These are phyloP conservation scores for Xylariaceae sp. DNA, from an alignment of 2,329 filamentous ascomycete genomes.

Conservation along the genomic window DNA sequence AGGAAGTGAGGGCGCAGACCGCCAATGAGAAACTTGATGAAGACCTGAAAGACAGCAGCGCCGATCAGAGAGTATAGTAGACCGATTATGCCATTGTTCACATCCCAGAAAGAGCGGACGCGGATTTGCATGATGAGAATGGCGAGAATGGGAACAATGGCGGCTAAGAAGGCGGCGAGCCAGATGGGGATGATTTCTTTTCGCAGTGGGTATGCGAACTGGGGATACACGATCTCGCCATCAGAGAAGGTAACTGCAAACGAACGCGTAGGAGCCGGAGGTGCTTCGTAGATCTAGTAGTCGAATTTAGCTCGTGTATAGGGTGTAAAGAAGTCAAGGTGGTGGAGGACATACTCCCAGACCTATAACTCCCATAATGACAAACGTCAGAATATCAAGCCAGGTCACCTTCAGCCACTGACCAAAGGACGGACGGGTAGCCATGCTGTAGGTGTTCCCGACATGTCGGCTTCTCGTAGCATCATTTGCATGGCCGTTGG, in stretches of 20 bases:
- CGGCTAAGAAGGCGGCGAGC: slow-evolving; percentile 70
- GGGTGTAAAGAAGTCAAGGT: too few species aligned
- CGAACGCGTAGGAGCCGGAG: slow-evolving; percentile 71
- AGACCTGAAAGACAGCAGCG: slow-evolving; percentile 78
- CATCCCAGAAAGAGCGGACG: slow-evolving; percentile 71
- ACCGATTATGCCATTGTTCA: slow-evolving; percentile 74
- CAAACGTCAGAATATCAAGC: slow-evolving; percentile 73
- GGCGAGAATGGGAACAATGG: slow-evolving; percentile 68
- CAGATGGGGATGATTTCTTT: slow-evolving; percentile 76
- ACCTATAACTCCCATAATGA: slow-evolving; percentile 68
- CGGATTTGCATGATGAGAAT: slow-evolving; percentile 72
- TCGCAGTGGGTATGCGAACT: slow-evolving; percentile 74
- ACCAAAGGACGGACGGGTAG: slow-evolving; percentile 64
- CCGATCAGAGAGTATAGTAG: slow-evolving; percentile 73
- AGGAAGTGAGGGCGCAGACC: slow-evolving; percentile 77
- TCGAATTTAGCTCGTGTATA: slow-evolving; percentile 9
- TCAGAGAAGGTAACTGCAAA: slow-evolving; percentile 72
- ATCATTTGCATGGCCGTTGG: slow-evolving; percentile 11
- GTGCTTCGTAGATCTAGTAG: slow-evolving; percentile 64
- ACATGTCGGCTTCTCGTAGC: slow-evolving; percentile 11
- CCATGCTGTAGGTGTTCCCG: slow-evolving; percentile 50
- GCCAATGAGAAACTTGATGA: slow-evolving; percentile 77
- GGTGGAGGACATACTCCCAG: slow-evolving; percentile 61
- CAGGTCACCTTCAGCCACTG: slow-evolving; percentile 73
- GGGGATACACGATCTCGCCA: slow-evolving; percentile 71